Evolutionary conservation across 768 basidiomycete genomes (phyloP).

Genomic region (Suillus variegatus): DNA sequence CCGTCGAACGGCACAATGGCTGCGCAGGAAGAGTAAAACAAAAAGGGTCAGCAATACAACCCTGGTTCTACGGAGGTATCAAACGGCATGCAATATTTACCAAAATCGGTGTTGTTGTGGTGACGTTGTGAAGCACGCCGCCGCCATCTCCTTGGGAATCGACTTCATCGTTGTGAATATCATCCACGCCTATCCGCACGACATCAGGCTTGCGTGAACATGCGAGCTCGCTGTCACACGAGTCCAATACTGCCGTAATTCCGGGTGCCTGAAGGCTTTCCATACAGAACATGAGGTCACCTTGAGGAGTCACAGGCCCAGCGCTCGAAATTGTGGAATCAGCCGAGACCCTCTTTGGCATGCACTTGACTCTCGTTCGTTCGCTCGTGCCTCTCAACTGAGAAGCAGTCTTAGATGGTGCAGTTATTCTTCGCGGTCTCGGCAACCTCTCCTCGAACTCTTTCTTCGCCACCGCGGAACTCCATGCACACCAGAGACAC

Average conservation of each 20-base stretch:
- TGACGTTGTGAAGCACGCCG: constrained; percentile 23
- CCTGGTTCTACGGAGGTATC: constrained; percentile 15
- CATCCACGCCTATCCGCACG: not conserved
- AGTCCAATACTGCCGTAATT: constrained; percentile 31
- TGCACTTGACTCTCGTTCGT: constrained; percentile 4
- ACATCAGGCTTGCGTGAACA: constrained; percentile 1
- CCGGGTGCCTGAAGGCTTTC: constrained; percentile 19
- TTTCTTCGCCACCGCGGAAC: constrained; percentile 40
- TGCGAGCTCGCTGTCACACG: constrained; percentile 21
- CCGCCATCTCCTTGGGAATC: constrained; percentile 17
- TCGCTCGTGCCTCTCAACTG: constrained; percentile 19
- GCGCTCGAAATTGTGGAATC: constrained; percentile 22
- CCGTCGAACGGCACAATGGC: constrained; percentile 23
- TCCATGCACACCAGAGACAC: constrained; percentile 54
- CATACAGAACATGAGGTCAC: constrained; percentile 15
- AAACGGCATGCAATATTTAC: constrained; percentile 25
- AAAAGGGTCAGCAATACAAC: constrained; percentile 21
- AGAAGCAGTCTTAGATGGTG: constrained; percentile 21
- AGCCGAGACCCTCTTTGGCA: constrained; percentile 22
- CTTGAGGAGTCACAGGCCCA: constrained; percentile 24
- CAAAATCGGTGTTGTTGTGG: constrained; percentile 29
- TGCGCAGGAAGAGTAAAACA: constrained; percentile 17
- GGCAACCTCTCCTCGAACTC: constrained; percentile 41
- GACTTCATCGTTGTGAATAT: not conserved
- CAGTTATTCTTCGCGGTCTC: constrained; percentile 35